A percentile compares a stretch with the other conserved stretches of the same genome.
These are phyloP conservation scores for Arthrinium phaeospermum DNA, from an alignment of 2,329 filamentous ascomycete genomes.

Conservation along the genomic window DNA sequence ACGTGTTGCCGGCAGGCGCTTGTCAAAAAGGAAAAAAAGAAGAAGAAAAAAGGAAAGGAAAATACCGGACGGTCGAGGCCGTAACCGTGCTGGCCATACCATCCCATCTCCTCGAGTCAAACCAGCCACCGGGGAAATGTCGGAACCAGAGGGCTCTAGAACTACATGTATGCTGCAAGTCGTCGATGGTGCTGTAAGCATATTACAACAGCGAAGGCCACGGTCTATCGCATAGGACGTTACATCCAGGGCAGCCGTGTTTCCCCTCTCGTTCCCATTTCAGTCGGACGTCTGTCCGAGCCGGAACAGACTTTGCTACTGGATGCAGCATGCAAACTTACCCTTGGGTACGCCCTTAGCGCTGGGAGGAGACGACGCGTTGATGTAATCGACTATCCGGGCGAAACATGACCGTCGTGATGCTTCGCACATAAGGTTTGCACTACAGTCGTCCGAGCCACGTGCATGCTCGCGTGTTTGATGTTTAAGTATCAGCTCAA, in stretches of 20 bases:
- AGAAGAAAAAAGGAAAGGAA: neutral
- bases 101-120: slow-evolving; percentile 11
- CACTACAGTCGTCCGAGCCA: neutral
- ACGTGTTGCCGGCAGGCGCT: neutral
- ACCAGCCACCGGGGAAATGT: neutral
- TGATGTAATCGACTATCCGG: neutral
- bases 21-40: neutral
- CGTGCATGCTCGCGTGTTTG: neutral
- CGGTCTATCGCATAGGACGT: neutral
- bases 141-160: neutral
- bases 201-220: too few species aligned
- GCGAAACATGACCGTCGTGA: neutral
- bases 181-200: too few species aligned
- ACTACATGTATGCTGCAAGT: too few species aligned
- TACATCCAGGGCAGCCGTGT: neutral
- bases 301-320: neutral
- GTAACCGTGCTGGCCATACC: neutral
- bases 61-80: neutral
- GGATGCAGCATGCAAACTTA: neutral
- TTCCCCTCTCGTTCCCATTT: neutral
- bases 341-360: neutral
- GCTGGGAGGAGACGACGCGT: neutral
- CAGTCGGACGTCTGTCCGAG: neutral
- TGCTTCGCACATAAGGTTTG: neutral
- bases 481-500: neutral